Conservation (phyloP, 2,329 filamentous ascomycete species). For the Aspergillus nomiae region DNA sequence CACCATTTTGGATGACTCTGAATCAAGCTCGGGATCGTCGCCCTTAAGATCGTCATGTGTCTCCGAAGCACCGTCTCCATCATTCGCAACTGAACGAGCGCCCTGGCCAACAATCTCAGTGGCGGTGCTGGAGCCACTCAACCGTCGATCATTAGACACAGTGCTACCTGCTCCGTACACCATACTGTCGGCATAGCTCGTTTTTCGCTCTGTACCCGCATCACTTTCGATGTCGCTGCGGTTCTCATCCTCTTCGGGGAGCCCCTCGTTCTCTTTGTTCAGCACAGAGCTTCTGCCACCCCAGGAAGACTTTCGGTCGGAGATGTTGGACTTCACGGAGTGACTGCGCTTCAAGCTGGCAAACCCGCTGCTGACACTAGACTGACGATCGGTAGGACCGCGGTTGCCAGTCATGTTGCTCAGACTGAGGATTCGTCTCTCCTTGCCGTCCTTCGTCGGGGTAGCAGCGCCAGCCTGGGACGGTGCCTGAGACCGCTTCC, state of each 20-base stretch:
- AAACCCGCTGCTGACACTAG: constrained; percentile 40
- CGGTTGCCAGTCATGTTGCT: constrained; percentile 83
- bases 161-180: constrained; percentile 43
- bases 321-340: constrained; percentile 68
- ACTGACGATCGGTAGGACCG: constrained; percentile 34
- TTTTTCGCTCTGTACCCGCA: constrained; percentile 45
- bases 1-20: constrained; percentile 30
- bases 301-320: constrained; percentile 70
- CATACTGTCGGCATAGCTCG: constrained; percentile 47
- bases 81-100: not conserved
- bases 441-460: constrained; percentile 52
- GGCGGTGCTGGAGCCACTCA: constrained; percentile 45
- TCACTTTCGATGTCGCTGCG: constrained; percentile 53
- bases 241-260: constrained; percentile 65
- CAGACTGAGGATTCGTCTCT: constrained; percentile 83
- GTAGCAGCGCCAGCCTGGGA: constrained; percentile 45
- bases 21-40: constrained; percentile 20
- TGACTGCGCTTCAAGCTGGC: constrained; percentile 74
- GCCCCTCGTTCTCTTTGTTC: constrained; percentile 64
- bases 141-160: constrained; percentile 40
- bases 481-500: constrained; percentile 53
- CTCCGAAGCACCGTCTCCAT: constrained; percentile 8
- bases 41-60: constrained; percentile 18
- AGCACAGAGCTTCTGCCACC: constrained; percentile 51
- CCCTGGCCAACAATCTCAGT: constrained; percentile 32